Evolutionary conservation across 2,329 filamentous ascomycete species (phyloP), one percentile per base, ranked within the genome.

Genomic region (Aspergillus fischeri): DNA sequence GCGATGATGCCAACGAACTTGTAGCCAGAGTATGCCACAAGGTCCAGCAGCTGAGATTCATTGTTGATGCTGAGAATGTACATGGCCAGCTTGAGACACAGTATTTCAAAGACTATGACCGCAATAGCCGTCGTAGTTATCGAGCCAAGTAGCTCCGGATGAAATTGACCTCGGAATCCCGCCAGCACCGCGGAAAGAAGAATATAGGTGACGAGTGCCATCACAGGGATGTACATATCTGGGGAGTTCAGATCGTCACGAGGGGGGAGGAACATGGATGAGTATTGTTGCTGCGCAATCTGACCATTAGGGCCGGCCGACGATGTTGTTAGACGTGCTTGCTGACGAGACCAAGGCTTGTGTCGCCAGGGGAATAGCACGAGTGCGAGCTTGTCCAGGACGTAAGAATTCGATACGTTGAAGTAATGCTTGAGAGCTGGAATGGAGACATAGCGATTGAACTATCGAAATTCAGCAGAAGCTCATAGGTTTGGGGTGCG

Each of bases 141-240:
- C 68, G 91, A 89, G 24, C 93, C 93, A 21, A 99, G 83, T 27
- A 99, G 82, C 73, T 97, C 93, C 1, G 95, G 95, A 70, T 96
- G 89, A 78, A 99, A 99, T 63, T 91, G 86, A 28, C 94, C 93
- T 53, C 91, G 85, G 48, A 99, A 82, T 47, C 94, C 94, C 8
- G 93, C 93, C 55, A 99, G 82, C 45, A 97, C 82, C 0, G 93
- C 94, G 4, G 91, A 95, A 10, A 99, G 84, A 35, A 99, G 87
- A 63, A 99, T 96, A 75, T 99, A 99, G 25, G 94, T 99, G 49
- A 97, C 92, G 53, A 99, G 81, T 1, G 94, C 93, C 94, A 99
- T 99, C 69, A 95, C 89, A 58, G 92, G 92, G 67, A 99, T 99
- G 78, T 99, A 99, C 92, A 99, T 97, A 77, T 99, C 94, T 17